Conservation (phyloP, 2,329 filamentous ascomycete genomes). For the Hypoxylon sp. region DNA sequence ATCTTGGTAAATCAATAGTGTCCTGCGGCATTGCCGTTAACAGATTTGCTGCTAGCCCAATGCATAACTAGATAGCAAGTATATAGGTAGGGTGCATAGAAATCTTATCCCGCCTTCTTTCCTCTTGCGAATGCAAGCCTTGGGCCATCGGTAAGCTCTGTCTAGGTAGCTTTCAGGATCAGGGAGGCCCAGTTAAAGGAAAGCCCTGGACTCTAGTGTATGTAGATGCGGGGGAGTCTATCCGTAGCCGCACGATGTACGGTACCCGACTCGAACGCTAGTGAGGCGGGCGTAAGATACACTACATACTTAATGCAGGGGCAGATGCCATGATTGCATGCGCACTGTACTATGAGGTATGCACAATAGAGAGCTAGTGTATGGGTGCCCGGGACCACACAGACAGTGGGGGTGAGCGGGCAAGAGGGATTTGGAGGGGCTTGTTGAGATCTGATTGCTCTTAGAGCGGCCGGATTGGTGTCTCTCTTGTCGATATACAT, state of each 20-base stretch:
- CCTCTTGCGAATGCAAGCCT: constrained; percentile 9
- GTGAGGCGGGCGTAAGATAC: constrained; percentile 36
- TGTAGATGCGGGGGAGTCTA: constrained; percentile 18
- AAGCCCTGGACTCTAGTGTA: no score
- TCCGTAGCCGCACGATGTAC: no score
- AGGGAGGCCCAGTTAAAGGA: no score
- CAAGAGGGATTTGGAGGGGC: constrained; percentile 11
- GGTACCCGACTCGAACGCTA: no score
- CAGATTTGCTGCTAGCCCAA: constrained; percentile 11
- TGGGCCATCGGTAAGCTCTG: constrained; percentile 22
- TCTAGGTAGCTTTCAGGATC: no score
- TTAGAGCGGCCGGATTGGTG: constrained; percentile 7
- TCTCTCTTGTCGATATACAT: constrained; percentile 12
- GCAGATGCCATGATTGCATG: constrained; percentile 18
- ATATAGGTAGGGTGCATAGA: neutral
- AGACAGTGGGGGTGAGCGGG: constrained; percentile 23
- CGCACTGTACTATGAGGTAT: constrained; percentile 20
- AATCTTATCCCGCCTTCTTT: constrained; percentile 17
- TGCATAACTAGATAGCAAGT: neutral
- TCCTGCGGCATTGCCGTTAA: constrained; percentile 28
- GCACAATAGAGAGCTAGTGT: constrained; percentile 4
- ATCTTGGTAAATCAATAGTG: constrained; percentile 18
- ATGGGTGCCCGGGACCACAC: constrained; percentile 13
- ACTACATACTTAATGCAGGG: constrained; percentile 42
- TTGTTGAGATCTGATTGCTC: constrained; percentile 13